Evolutionary conservation across 495 filamentous ascomycete genomes (phyloP).

Genomic region (Xylaria scruposa): DNA sequence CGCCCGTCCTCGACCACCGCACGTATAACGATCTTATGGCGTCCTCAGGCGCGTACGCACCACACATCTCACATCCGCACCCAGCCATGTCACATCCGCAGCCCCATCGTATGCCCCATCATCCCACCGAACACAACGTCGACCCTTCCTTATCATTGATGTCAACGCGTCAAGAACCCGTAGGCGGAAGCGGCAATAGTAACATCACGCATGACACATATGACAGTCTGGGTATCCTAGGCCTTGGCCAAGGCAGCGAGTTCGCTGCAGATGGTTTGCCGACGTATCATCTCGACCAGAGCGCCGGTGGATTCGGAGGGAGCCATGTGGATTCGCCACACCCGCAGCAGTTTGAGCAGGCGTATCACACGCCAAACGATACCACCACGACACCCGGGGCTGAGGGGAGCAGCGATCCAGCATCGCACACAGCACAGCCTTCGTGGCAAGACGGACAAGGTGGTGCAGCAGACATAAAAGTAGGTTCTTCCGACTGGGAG

Average conservation of each 20-base stretch:
- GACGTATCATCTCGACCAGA: constrained; percentile 19
- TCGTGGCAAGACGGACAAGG: constrained; percentile 34
- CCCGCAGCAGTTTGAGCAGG: constrained; percentile 36
- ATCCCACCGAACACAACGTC: constrained; percentile 28
- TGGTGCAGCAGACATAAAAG: constrained; percentile 26
- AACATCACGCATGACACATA: constrained; percentile 4
- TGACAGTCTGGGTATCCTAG: constrained; percentile 21
- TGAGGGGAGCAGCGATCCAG: constrained; percentile 13
- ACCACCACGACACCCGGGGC: constrained; percentile 1
- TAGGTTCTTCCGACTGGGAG: constrained; percentile 35
- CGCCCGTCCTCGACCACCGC: constrained; percentile 39
- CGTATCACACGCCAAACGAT: constrained; percentile 29
- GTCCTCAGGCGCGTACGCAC: constrained; percentile 8
- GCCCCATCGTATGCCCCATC: constrained; percentile 22
- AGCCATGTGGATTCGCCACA: constrained; percentile 25
- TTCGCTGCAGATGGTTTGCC: constrained; percentile 10
- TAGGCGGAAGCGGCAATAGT: constrained; percentile 8
- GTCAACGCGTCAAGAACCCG: constrained; percentile 20
- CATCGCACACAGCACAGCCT: background rate
- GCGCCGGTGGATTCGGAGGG: constrained; percentile 13
- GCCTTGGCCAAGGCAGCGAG: constrained; percentile 5
- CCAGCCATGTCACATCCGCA: constrained; percentile 27
- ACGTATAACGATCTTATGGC: constrained; percentile 23
- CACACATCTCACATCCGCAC: constrained; percentile 35
- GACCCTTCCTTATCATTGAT: constrained; percentile 38